Percentiles rank a stretch among this genome's conserved stretches.
phyloP scores from a whole-genome alignment of 176 grass and related monocot species.

The Carex parvula region DNA sequence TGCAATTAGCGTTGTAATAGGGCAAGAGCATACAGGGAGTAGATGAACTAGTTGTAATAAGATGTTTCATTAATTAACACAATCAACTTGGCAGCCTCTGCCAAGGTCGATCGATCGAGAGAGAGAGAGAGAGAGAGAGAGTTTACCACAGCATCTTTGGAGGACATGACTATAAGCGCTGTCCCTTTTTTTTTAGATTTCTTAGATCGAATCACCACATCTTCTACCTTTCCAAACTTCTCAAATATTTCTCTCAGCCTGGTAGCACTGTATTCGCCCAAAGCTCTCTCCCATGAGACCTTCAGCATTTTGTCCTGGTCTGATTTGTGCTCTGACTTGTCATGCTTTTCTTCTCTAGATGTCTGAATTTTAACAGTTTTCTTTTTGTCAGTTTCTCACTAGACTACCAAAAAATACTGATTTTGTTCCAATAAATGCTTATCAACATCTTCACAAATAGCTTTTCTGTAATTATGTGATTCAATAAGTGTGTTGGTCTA shows the following conservation, averaged over 20 bases:
- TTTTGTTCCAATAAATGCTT: not conserved
- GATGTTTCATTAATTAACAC: no score
- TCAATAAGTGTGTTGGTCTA: not conserved
- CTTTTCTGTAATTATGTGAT: not conserved
- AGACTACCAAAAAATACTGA: not conserved
- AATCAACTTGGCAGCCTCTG: no score
- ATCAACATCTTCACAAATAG: not conserved
- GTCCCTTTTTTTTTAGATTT: conserved; percentile 67
- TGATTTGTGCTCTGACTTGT: conserved; percentile 29
- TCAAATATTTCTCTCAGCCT: conserved; percentile 67
- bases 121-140: not conserved
- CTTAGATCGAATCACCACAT: conserved; percentile 70
- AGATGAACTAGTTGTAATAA: no score
- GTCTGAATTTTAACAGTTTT: conserved; percentile 22
- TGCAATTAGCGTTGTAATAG: no score
- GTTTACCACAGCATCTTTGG: conserved; percentile 76
- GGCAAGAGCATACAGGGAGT: no score
- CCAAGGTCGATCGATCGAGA: not conserved
- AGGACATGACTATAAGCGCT: conserved; percentile 71
- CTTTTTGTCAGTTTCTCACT: not conserved
- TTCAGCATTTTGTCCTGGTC: conserved; percentile 66
- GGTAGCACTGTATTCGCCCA: conserved; percentile 52
- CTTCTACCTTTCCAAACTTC: conserved; percentile 74
- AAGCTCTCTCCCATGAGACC: conserved; percentile 78
- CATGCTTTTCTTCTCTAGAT: conserved; percentile 34